Conservation (phyloP, 2,329 filamentous ascomycete genomes). For the Cladosporium cucumerinum region DNA sequence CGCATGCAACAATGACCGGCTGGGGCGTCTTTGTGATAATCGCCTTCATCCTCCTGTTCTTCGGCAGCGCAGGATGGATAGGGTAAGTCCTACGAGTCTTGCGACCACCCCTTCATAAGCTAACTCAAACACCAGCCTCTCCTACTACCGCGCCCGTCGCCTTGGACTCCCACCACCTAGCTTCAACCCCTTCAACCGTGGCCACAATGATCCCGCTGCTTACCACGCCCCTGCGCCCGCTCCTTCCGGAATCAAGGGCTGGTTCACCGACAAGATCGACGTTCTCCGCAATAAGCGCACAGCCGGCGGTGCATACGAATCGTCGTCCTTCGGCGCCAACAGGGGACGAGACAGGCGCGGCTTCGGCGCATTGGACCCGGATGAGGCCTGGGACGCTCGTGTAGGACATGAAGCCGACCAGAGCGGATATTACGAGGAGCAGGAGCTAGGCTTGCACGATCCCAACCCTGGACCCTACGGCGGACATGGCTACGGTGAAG, state of each 20-base stretch:
- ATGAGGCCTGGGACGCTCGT: conserved; percentile 80
- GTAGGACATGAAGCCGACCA: conserved; percentile 69
- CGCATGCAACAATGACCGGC: conserved; percentile 23
- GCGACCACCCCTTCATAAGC: background rate
- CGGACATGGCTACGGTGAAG: conserved; percentile 35
- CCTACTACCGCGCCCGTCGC: conserved; percentile 67
- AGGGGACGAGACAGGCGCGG: conserved; percentile 35
- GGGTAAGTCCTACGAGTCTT: conserved; percentile 34
- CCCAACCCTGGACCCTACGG: conserved; percentile 41
- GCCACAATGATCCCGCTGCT: conserved; percentile 23
- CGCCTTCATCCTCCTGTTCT: conserved; percentile 60
- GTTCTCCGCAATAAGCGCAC: conserved; percentile 65
- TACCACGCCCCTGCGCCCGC: conserved; percentile 53
- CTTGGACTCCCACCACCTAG: conserved; percentile 72
- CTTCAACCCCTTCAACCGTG: conserved; percentile 63
- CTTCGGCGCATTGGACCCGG: conserved; percentile 70
- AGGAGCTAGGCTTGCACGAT: conserved; percentile 62
- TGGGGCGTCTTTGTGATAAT: conserved; percentile 70
- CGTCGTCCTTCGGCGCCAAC: conserved; percentile 32
- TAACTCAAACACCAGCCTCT: conserved; percentile 46
- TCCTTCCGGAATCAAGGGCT: conserved; percentile 64
- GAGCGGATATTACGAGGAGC: conserved; percentile 66
- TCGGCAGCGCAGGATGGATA: conserved; percentile 62
- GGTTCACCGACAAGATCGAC: conserved; percentile 66
- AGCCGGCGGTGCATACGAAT: conserved; percentile 50